Evolutionary conservation across 139 green algal genomes (phyloP), one percentile per base, ranked within the genome.

Genomic region (Chlorella sorokiniana): DNA sequence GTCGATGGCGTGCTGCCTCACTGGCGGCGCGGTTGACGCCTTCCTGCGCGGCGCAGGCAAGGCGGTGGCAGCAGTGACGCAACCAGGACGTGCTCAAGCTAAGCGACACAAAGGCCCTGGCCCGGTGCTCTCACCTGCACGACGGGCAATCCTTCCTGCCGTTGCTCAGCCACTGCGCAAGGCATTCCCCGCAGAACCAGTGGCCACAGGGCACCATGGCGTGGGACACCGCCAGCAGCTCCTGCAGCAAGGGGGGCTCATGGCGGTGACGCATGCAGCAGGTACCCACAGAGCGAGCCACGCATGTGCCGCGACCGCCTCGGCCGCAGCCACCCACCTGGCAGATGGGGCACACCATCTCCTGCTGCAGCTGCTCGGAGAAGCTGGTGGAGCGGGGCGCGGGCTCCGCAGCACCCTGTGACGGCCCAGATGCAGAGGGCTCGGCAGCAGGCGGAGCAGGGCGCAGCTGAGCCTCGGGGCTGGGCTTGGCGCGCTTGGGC

Each of bases 201-300:
- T 89, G 85, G 69, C 79, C 79, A 56, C 85, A 89, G 16, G 85
- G 85, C 38, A 84, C 79, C 52, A 89, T 69, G 42, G 61, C 73
- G 72, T 87, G 82, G 25, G 82, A 59, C 11, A 51, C 82, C 52
- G 87, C 82, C 45, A 87, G 78, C 37, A 68, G 67, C 35, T 87
- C 85, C 76, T 81, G 75, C 59, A 69, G 59, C 33, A 18, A 44
- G 31, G 22, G 64, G 64, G 20, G 1, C n/a, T 44, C 1, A n/a
- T n/a, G n/a, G n/a, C n/a, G n/a, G n/a, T n/a, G n/a, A n/a, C n/a
- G n/a, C n/a, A n/a, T n/a, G n/a, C n/a, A n/a, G n/a, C n/a, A n/a
- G n/a, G n/a, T n/a, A n/a, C n/a, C n/a, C n/a, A n/a, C n/a, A n/a
- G n/a, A n/a, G n/a, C n/a, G n/a, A n/a, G n/a, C n/a, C n/a, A n/a